Evolutionary conservation across 164 flowering plant genomes (phyloP), one percentile per base, ranked within the genome.

Genomic region (Dillenia suffruticosa): DNA sequence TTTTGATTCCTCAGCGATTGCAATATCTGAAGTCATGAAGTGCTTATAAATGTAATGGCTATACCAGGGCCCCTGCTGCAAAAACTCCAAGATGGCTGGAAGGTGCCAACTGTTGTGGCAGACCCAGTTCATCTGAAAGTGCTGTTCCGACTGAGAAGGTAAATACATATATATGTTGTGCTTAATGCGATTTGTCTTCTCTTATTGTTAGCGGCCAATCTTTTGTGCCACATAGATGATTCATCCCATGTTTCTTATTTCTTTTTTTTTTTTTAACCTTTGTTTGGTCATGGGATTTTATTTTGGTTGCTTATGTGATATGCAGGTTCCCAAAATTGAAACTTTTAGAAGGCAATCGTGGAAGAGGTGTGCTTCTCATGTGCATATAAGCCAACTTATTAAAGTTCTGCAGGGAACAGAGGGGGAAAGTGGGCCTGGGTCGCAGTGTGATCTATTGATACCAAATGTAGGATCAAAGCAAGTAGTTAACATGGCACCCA

Each of bases 361-460:
- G 83, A 90, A 84, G 71, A 79, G 74, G 72, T 79, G 85, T 62
- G 76, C 77, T 2, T 24, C 78, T 54, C 97, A 90, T 66, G 83
- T 84, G 22, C 68, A 77, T 70, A 81, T 90, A 61, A 69, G 81
- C 56, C 83, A 54, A 54, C 72, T 90, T 22, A 84, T 86, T 55
- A 70, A 13, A 61, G 68, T 9, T 61, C 70, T 74, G 61, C 71
- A 79, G 59, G 63, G 45, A 22, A 19, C 76, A 44, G 79, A 79
- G 48, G 64, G 62, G 62, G 69, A 60, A 51, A 70, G 68, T 45
- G 65, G 14, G 26, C 61, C 26, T 48, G 57, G 51, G 0, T 11
- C 51, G 53, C 65, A 61, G 47, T 47, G 60, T 16, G 59, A 68
- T 63, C 75, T 57, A 14, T 9, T 57, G 57, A 65, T 52, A 44